Evolutionary conservation across 352 stramenopile species (phyloP).

Genomic region (Blastocystis sp.): DNA sequence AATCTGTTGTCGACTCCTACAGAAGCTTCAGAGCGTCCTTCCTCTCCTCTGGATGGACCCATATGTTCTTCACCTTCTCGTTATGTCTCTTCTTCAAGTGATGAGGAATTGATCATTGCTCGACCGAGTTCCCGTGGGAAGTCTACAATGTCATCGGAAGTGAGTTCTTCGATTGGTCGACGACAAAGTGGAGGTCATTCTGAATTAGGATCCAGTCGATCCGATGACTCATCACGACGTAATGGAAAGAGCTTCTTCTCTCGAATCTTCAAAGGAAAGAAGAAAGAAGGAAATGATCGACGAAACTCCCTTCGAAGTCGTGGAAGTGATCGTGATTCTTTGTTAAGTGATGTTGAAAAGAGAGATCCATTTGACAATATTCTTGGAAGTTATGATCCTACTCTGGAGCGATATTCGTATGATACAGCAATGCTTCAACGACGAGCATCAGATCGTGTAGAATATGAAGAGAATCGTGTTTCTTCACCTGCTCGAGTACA

Average conservation of each 20-base stretch:
- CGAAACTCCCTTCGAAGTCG: too few relatives aligned
- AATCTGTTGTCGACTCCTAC: not conserved
- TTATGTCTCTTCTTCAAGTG: not conserved
- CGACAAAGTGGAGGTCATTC: not conserved
- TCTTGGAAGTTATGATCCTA: too few relatives aligned
- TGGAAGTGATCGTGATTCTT: too few relatives aligned
- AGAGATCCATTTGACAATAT: too few relatives aligned
- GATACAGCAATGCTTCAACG: too few relatives aligned
- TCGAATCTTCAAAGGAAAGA: conserved; percentile 44
- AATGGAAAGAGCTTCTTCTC: conserved; percentile 25
- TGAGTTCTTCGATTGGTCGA: too few relatives aligned
- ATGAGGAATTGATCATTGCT: not conserved
- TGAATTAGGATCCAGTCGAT: not conserved
- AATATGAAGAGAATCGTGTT: too few relatives aligned
- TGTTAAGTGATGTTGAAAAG: too few relatives aligned
- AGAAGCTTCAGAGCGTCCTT: not conserved
- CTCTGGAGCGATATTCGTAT: too few relatives aligned
- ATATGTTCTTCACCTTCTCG: not conserved
- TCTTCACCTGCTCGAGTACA: not conserved
- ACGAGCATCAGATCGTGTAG: too few relatives aligned
- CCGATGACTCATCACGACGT: not conserved
- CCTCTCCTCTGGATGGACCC: not conserved
- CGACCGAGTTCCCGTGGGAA: not conserved
- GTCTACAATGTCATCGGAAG: too few relatives aligned
- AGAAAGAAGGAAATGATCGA: not conserved